These are phyloP conservation scores for Cyberlindnera xylosilytica DNA, from an alignment of 805 yeast genomes.

Conservation along the genomic window DNA sequence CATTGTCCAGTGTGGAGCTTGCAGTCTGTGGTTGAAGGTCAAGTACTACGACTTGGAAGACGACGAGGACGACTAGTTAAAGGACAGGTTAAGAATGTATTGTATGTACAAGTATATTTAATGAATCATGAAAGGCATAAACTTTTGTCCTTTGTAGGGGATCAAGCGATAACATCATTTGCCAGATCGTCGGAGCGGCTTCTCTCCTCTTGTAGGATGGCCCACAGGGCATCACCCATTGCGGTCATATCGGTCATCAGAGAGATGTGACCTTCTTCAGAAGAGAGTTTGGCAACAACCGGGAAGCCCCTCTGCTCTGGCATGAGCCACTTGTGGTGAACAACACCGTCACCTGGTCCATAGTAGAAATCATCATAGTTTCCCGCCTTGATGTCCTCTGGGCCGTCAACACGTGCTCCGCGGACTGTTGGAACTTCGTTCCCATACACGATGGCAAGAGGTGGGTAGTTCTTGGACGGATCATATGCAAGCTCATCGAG, in stretches of 20 bases:
- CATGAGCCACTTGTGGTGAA: conserved; percentile 76
- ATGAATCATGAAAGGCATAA: conserved; percentile 4
- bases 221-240: conserved; percentile 67
- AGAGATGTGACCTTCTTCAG: conserved; percentile 74
- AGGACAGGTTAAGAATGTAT: too few species aligned
- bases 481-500: conserved; percentile 53
- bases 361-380: conserved; percentile 73
- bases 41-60: conserved; percentile 51
- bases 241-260: conserved; percentile 70
- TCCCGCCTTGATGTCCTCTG: conserved; percentile 64
- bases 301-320: conserved; percentile 76
- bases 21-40: conserved; percentile 85
- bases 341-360: conserved; percentile 94
- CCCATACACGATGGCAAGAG: conserved; percentile 79
- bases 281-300: conserved; percentile 62
- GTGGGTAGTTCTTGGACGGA: conserved; percentile 64
- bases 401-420: conserved; percentile 65
- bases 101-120: background rate
- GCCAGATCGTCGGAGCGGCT: background rate
- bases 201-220: conserved; percentile 57
- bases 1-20: conserved; percentile 74
- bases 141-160: too few species aligned
- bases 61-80: conserved; percentile 10
- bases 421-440: conserved; percentile 81
- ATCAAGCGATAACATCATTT: too few species aligned